These are phyloP conservation scores for Pulveroboletus ravenelii DNA, from an alignment of 768 basidiomycete genomes.

Conservation along the genomic window DNA sequence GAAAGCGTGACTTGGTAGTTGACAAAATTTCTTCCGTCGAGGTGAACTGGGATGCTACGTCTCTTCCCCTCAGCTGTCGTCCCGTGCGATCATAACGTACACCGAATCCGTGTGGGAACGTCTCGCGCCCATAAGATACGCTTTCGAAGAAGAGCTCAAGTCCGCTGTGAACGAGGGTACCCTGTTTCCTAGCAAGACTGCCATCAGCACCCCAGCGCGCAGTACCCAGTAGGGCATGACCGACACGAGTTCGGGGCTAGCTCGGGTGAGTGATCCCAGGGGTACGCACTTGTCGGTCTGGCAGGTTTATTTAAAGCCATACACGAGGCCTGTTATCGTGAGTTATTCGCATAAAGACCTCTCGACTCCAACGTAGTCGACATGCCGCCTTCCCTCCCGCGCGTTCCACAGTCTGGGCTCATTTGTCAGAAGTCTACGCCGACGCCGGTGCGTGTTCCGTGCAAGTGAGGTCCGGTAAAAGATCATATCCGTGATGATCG, in stretches of 20 bases:
- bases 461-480: not conserved
- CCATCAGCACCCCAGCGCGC: not conserved
- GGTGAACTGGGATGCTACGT: not conserved
- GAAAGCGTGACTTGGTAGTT: too few species aligned
- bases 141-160: not conserved
- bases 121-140: not conserved
- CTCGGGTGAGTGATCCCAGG: not conserved
- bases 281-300: not conserved
- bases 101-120: not conserved
- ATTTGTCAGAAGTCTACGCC: not conserved
- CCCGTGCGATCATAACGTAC: not conserved
- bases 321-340: not conserved
- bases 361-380: not conserved
- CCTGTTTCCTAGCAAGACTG: not conserved
- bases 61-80: not conserved
- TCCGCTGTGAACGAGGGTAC: not conserved
- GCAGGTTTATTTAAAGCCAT: not conserved
- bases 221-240: not conserved
- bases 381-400: not conserved
- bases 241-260: too few species aligned
- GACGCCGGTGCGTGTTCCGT: not conserved
- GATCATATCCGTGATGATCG: conserved; percentile 10
- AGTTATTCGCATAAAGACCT: not conserved
- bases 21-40: too few species aligned
- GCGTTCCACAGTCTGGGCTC: too few species aligned